Evolutionary conservation across 1,139 yeast species (phyloP), one percentile per base, ranked within the genome.

Genomic region (Blastobotrys illinoisensis): DNA sequence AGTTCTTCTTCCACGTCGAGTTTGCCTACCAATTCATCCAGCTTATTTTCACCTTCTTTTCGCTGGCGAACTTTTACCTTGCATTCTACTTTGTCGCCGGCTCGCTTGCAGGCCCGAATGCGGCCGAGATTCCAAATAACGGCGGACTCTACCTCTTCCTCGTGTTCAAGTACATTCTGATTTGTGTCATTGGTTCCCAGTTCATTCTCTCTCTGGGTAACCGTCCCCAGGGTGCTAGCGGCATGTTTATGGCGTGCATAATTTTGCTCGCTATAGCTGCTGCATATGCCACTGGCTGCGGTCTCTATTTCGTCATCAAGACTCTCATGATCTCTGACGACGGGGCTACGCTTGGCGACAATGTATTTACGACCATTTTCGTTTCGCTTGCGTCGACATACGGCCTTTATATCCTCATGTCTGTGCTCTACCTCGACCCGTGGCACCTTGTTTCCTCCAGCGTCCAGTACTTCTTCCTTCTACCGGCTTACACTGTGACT

Each of bases 11-110:
- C 55, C 93, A 88, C 62, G 70, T 91, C 56, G 97, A 91, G 69
- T 90, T 91, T 68, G 58, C 83, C 28, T 93, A 91, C 69, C 97
- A 91, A 70, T 81, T 87, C 60, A 68, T 88, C 55, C 82, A 82
- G 52, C 77, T 90, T 67, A 61, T 88, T 19, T 88, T 91, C 71
- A 87, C 96, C 16, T 89, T 91, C 77, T 93, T 93, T 68, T 88
- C 97, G 1, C 79, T 91, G 66, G 87, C 95, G 62, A 89, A 91
- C 72, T 93, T 88, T 68, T 93, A 88, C 67, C 76, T 93, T 66
- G 88, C 97, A 0, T 91, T 91, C 70, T 90, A 91, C 72, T 93
- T 89, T 71, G 80, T 93, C 60, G 95, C 97, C 1, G 98, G 98
- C 47, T 85, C 97, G 2, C 77, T 93, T 62, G 79, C 81, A 28